Conservation (phyloP, 2,329 filamentous ascomycete species). For the Verticillium dahliae region DNA sequence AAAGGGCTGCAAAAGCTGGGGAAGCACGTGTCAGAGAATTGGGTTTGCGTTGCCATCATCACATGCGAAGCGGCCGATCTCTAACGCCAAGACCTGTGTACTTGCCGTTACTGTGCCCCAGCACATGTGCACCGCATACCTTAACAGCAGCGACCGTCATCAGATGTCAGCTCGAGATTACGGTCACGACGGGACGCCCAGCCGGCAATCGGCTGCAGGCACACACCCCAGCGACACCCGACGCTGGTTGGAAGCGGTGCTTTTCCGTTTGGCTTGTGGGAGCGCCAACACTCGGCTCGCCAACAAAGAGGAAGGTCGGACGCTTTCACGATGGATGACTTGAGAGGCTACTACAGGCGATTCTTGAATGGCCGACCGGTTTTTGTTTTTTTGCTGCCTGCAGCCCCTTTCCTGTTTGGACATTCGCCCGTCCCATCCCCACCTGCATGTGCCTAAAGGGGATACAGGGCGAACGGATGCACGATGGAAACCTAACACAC, state of each 20-base stretch:
- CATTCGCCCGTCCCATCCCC: neutral
- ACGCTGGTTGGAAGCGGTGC: neutral
- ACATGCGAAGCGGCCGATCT: slow-evolving; percentile 11
- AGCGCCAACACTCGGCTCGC: neutral
- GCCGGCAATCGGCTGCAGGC: slow-evolving; percentile 9
- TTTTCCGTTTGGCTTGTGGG: neutral
- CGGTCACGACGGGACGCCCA: slow-evolving; percentile 3
- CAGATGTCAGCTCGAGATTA: neutral
- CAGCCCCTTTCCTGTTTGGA: neutral
- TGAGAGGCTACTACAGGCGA: neutral
- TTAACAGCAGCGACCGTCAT: neutral
- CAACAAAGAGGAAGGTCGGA: neutral
- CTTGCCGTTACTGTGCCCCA: neutral
- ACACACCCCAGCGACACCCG: neutral
- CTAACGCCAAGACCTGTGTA: slow-evolving; percentile 2
- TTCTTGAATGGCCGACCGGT: neutral
- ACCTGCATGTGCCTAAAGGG: neutral
- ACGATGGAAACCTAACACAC: no score
- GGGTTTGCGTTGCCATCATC: slow-evolving; percentile 4
- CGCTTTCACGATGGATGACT: neutral
- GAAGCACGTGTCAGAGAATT: slow-evolving; percentile 12
- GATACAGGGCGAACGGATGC: neutral
- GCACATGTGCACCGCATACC: no score
- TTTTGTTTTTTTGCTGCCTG: neutral
- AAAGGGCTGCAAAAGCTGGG: neutral